Evolutionary conservation across 371 early-diverging fungal genomes (phyloP), one percentile per base, ranked within the genome.

Genomic region (Rhizopus stolonifer): DNA sequence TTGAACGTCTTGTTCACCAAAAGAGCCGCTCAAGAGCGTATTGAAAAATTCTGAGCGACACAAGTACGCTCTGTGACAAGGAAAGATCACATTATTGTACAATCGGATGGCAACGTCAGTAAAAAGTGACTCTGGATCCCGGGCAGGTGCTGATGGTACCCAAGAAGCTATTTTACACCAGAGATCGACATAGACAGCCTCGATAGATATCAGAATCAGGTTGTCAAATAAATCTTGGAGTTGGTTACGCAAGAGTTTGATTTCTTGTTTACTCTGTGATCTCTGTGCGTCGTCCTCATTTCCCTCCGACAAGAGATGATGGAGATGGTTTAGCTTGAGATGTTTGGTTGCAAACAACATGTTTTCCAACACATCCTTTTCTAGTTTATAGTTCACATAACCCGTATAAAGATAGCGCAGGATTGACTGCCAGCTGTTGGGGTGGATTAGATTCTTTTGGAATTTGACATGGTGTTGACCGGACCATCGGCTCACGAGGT

Each of bases 391-490:
- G 4, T 24, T 52, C 6, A 69, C 29, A 24, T 74, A 62, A 6
- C 74, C 69, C 0, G 71, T 71, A 43, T 74, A 74, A 7, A 74
- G 9, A 39, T 69, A 74, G 15, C 60, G 44, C 31, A 74, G 46
- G 10, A 71, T 56, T 10, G 61, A 62, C 24, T 29, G 49, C 52
- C 71, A 71, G 8, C 69, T 57, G 9, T 44, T 32, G 3, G 71
- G 53, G 48, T 71, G 58, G 5, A 71, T 61, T 19, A 61, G 43
- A 7, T 50, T 47, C 0, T 58, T 52, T 23, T 59, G 50, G 10
- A 71, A 47, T 23, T 47, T 49, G 11, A 68, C 54, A n/a, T 49
- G 39, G 0, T 34, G 6, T 10, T 67, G 48, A 17, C 46, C 33
- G 5, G 9, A 22, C 69, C 69, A 64, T 36, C 65, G 61, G n/a